These are phyloP conservation scores for Raffaelea arxii DNA, from an alignment of 2,329 filamentous ascomycete genomes.

Conservation along the genomic window DNA sequence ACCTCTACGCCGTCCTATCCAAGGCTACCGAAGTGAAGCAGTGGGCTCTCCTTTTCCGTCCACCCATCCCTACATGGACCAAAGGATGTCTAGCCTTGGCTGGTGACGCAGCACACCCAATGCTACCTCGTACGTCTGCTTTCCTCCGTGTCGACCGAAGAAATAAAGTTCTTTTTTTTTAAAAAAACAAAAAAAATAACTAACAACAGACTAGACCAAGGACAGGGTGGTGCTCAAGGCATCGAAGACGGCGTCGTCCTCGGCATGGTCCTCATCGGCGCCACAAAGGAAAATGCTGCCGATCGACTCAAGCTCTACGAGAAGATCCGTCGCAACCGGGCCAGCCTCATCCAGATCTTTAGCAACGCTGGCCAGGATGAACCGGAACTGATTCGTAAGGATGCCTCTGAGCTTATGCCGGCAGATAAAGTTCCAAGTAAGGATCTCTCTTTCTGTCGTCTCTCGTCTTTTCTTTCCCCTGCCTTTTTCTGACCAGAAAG, in stretches of 20 bases:
- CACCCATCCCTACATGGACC: slow-evolving; percentile 22
- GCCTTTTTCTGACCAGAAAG: neutral
- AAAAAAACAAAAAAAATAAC: neutral
- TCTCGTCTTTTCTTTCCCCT: neutral
- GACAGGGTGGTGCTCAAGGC: slow-evolving; percentile 24
- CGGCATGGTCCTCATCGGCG: slow-evolving; percentile 18
- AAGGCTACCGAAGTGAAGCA: slow-evolving; percentile 24
- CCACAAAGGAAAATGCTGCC: slow-evolving; percentile 11
- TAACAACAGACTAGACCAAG: slow-evolving; percentile 22
- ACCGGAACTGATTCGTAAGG: slow-evolving; percentile 5
- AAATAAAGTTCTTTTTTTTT: too few relatives aligned
- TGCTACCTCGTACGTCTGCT: slow-evolving; percentile 24
- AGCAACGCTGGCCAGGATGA: slow-evolving; percentile 18
- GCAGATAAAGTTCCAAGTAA: slow-evolving; percentile 7
- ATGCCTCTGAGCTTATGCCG: slow-evolving; percentile 5
- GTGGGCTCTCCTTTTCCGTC: slow-evolving; percentile 25
- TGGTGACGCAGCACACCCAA: slow-evolving; percentile 28
- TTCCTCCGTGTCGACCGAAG: too few relatives aligned
- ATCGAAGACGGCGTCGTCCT: slow-evolving; percentile 23
- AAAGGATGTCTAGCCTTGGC: slow-evolving; percentile 21
- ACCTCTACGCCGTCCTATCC: slow-evolving; percentile 13
- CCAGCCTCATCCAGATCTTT: slow-evolving; percentile 22
- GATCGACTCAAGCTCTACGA: slow-evolving; percentile 20
- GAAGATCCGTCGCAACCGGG: slow-evolving; percentile 19
- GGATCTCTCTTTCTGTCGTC: neutral